Evolutionary conservation across 345 rosid species (phyloP).

Genomic region (Eucalyptus pauciflora): DNA sequence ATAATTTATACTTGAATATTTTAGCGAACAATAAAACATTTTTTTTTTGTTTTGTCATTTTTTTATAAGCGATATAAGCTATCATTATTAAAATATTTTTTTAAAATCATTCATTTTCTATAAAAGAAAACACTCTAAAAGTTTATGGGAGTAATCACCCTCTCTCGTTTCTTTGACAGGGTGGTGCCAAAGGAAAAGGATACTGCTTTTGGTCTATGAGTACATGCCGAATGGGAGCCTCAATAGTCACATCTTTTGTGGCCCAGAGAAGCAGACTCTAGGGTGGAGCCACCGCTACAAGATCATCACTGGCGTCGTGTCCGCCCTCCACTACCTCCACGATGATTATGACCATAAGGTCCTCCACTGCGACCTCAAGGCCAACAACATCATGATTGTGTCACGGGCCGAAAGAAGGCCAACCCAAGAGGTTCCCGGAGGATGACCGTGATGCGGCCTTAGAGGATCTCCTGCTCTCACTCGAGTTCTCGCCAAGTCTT

Average conservation of each 20-base stretch:
- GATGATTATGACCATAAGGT: conserved; percentile 49
- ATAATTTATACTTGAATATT: no score
- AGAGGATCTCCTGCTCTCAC: no score
- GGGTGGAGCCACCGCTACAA: conserved; percentile 30
- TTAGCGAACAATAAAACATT: no score
- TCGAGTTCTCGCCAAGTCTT: no score
- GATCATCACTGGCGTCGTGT: conserved; percentile 35
- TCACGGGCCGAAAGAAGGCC: no score
- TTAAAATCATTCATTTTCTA: neutral
- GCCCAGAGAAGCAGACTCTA: neutral
- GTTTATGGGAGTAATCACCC: neutral
- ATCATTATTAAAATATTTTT: neutral
- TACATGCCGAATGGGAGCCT: conserved; percentile 62
- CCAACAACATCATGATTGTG: conserved; percentile 53
- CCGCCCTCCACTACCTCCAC: conserved; percentile 51
- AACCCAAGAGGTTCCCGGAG: no score
- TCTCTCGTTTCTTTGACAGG: neutral
- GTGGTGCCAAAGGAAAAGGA: conserved; percentile 44
- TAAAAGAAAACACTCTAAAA: no score
- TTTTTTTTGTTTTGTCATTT: no score
- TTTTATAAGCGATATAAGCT: no score
- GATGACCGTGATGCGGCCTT: no score
- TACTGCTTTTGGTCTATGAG: conserved; percentile 37
- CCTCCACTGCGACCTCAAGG: conserved; percentile 58
- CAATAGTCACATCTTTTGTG: conserved; percentile 24